Base-by-base conservation (phyloP, 2,329 filamentous ascomycete species). In the Cladophialophora bantiana region DNA sequence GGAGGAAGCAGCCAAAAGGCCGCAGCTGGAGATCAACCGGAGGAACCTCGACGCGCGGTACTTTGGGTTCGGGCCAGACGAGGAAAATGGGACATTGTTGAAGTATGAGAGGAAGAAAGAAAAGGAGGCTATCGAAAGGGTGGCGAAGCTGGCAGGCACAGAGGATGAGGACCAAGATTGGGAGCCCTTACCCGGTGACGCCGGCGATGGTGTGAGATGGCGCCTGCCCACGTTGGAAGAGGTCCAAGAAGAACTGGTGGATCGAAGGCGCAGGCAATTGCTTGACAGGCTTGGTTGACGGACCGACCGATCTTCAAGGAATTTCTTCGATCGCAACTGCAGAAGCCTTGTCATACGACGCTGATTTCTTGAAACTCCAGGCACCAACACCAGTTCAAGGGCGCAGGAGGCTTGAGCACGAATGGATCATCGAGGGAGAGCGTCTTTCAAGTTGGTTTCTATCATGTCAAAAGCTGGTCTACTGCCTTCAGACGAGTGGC, bases 191-290 rank as follows among this genome's bases (percentile, higher is more conserved):
- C 95, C 95, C 0, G 95, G 94, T 0, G 93, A 97, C 79, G 83
- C 83, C 2, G 94, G 93, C 1, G 93, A 97, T 77, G 94, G 94
- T 0, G 83, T 89, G 42, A 86, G 83, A 55, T 97, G 94, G 94
- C 87, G 87, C 69, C 78, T 98, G 74, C 95, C 95, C 7, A 94
- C 91, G 4, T 80, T 93, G 64, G 93, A 96, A 20, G 92, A 98
- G 77, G 94, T 98, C n/a, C 93, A 97, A 79, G 88, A 94, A 75
- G 95, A 98, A 79, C 81, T 99, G 73, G 86, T 99, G 62, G 93
- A 97, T 72, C 85, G 94, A 79, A 87, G 94, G 79, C 88, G 92
- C 77, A 86, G 89, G 79, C 92, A 90, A 77, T 81, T 99, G 68
- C 81, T 99, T 72, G 93, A 97, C 74, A 94, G 95, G 81, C 84